These are phyloP conservation scores for Hordeum pubiflorum DNA, from an alignment of 202 grass and related monocot species.

Conservation along the genomic window DNA sequence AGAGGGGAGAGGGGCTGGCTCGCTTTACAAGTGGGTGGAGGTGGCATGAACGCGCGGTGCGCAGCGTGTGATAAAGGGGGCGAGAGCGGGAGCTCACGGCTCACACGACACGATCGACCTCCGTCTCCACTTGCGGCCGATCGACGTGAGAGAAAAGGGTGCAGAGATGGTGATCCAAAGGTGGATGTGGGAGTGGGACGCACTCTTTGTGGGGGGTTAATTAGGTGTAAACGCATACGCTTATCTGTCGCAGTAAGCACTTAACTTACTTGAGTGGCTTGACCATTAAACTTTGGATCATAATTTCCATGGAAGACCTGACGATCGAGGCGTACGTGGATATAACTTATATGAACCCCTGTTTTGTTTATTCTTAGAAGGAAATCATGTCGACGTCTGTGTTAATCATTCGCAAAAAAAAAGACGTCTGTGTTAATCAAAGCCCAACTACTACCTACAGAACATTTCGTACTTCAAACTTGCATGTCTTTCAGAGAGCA, in stretches of 20 bases:
- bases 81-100: slow-evolving; percentile 8
- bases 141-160: background rate
- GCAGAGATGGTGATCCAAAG: background rate
- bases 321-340: background rate
- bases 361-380: background rate
- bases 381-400: background rate
- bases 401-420: background rate
- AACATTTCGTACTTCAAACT: background rate
- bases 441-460: background rate
- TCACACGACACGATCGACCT: slow-evolving; percentile 3
- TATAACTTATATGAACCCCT: background rate
- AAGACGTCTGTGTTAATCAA: background rate
- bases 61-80: slow-evolving; percentile 19
- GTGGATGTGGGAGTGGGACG: background rate
- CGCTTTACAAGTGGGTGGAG: slow-evolving; percentile 32
- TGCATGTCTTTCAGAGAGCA: background rate
- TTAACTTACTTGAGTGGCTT: background rate
- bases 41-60: background rate
- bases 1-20: background rate
- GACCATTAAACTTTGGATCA: background rate
- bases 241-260: background rate
- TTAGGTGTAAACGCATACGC: slow-evolving; percentile 1
- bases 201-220: background rate
- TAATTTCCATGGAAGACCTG: background rate
- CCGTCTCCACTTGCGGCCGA: slow-evolving; percentile 23